Conservation (phyloP, 352 stramenopile species). For the Pythium monospermum region DNA sequence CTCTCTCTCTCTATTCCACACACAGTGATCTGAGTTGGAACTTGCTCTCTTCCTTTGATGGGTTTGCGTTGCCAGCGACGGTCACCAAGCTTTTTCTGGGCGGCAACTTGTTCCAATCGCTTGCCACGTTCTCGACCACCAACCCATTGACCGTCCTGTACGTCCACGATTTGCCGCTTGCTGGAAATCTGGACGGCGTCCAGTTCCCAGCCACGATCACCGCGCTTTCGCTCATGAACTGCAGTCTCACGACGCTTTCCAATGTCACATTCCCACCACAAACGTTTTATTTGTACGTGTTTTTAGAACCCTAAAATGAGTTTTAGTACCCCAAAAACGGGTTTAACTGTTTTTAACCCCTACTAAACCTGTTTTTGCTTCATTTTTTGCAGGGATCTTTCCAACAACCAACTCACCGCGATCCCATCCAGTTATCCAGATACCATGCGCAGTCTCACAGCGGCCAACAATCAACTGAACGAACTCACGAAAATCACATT, state of each 20-base stretch:
- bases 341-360: too few relatives aligned
- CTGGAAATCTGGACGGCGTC: constrained; percentile 33
- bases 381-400: constrained; percentile 7
- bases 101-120: constrained; percentile 62
- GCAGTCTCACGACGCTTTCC: constrained; percentile 16
- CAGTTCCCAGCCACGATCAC: constrained; percentile 40
- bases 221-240: constrained; percentile 24
- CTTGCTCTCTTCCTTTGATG: constrained; percentile 47
- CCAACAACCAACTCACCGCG: constrained; percentile 17
- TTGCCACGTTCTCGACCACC: constrained; percentile 39
- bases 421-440: constrained; percentile 12
- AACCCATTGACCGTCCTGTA: constrained; percentile 57
- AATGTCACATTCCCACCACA: constrained; percentile 32
- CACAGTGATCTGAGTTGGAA: constrained; percentile 66
- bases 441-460: constrained; percentile 11
- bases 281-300: constrained; percentile 51
- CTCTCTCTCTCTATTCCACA: constrained; percentile 1
- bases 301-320: neutral
- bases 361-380: too few relatives aligned
- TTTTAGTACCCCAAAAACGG: neutral
- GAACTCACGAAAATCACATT: constrained; percentile 50
- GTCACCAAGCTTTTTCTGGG: constrained; percentile 57
- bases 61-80: constrained; percentile 40
- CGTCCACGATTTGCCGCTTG: constrained; percentile 57
- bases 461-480: constrained; percentile 36